Evolutionary conservation across 805 yeast species (phyloP).

Genomic region (Ascoidea rubescens): DNA sequence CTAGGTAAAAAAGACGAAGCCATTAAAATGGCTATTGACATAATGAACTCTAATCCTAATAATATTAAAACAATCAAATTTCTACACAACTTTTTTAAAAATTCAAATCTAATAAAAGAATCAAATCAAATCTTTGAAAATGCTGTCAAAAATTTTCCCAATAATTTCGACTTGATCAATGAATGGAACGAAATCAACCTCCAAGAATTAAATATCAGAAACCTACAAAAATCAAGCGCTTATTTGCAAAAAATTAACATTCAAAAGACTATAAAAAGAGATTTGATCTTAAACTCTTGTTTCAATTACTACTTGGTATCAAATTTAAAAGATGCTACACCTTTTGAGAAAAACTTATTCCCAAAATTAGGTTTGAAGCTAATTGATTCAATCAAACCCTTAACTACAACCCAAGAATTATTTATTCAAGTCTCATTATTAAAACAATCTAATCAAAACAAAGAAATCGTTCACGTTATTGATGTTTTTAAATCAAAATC

Average conservation of each 20-base stretch:
- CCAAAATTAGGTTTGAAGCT: slow-evolving; percentile 49
- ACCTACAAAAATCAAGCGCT: slow-evolving; percentile 8
- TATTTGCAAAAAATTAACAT: slow-evolving; percentile 6
- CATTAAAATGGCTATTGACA: slow-evolving; percentile 12
- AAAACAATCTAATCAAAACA: slow-evolving; percentile 20
- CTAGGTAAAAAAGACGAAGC: slow-evolving; percentile 19
- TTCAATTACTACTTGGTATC: slow-evolving; percentile 33
- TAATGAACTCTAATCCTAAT: slow-evolving; percentile 5
- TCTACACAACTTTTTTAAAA: slow-evolving; percentile 18
- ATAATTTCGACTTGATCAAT: slow-evolving; percentile 6
- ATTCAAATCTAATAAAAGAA: slow-evolving; percentile 14
- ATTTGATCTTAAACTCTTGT: slow-evolving; percentile 21
- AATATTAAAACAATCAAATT: slow-evolving; percentile 17
- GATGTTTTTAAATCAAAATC: slow-evolving; percentile 20
- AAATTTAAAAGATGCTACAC: slow-evolving; percentile 19
- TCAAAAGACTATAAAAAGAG: background rate
- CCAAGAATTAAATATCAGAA: slow-evolving; percentile 1
- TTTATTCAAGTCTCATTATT: slow-evolving; percentile 44
- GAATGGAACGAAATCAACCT: slow-evolving; percentile 5
- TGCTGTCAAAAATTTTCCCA: slow-evolving; percentile 23
- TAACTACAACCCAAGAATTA: slow-evolving; percentile 46
- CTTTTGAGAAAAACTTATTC: slow-evolving; percentile 35
- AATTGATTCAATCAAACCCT: slow-evolving; percentile 37
- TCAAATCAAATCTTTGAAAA: slow-evolving; percentile 23
- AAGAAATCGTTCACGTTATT: slow-evolving; percentile 19